A percentile compares a stretch with the other conserved stretches of the same genome.
Evolutionary conservation across 2,329 filamentous ascomycete species (phyloP).

Genomic region (Fusarium cyanostomum): DNA sequence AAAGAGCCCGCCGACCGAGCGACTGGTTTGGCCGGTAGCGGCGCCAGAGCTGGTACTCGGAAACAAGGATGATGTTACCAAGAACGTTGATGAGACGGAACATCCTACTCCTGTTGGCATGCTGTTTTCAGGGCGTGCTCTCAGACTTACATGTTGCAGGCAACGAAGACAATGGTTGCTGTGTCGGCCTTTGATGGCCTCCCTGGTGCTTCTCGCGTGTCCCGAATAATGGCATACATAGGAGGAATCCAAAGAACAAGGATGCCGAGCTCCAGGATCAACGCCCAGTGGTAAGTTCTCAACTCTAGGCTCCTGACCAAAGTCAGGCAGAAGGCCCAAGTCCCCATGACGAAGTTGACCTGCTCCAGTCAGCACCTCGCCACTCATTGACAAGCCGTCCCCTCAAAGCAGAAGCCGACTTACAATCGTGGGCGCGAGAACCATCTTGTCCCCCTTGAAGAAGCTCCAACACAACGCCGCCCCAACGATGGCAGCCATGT

Average conservation of each 20-base stretch:
- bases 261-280: constrained; percentile 48
- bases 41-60: constrained; percentile 52
- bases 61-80: constrained; percentile 51
- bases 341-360: constrained; percentile 51
- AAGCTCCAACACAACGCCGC: constrained; percentile 52
- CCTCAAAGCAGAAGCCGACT: constrained; percentile 10
- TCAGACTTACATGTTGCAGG: constrained; percentile 51
- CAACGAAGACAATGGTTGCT: constrained; percentile 49
- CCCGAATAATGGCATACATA: constrained; percentile 37
- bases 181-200: constrained; percentile 31
- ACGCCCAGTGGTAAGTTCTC: constrained; percentile 53
- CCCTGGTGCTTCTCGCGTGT: constrained; percentile 14
- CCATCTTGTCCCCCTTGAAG: constrained; percentile 43
- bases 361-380: constrained; percentile 23
- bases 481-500: constrained; percentile 48
- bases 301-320: constrained; percentile 47
- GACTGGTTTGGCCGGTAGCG: constrained; percentile 47
- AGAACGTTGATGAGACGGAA: constrained; percentile 52
- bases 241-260: constrained; percentile 41
- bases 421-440: constrained; percentile 50
- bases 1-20: constrained; percentile 36
- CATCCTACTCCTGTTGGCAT: constrained; percentile 39
- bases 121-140: fast-evolving
- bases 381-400: too few relatives aligned
- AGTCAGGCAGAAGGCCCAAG: constrained; percentile 48